Evolutionary conservation across 2,329 filamentous ascomycete species (phyloP), one percentile per base, ranked within the genome.

Genomic region (Exophiala phaeomuriformis): DNA sequence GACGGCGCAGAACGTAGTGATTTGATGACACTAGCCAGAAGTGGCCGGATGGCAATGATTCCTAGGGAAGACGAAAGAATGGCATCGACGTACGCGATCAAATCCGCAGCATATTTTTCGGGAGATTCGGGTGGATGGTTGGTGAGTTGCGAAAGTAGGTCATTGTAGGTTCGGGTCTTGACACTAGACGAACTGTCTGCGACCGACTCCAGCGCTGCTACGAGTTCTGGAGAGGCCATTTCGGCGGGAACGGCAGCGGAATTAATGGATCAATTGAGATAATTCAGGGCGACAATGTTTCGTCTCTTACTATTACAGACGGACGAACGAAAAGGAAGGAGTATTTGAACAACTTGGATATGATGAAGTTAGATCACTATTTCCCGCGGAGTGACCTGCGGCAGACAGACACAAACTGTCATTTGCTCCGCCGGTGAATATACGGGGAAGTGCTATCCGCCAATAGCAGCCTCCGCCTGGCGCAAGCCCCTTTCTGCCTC

Each of bases 31-130:
- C 75, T 72, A 51, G 78, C 76, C 57, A 94, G 81, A 8, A 93
- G 77, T 10, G 82, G 78, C 4, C 88, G 82, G 3, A 86, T 83
- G 31, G 83, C 77, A n/a, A 93, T 86, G 62, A 91, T 83, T 64
- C 86, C 86, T 50, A 90, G 77, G 27, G 77, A 77, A 63, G 87
- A 83, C 60, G 75, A 77, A 60, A 90, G 80, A 49, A 90, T 77
- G 47, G 90, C 80, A 63, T 84, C 78, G 51, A 84, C 75, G 61
- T 88, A 84, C 64, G 81, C 51, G 9, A 58, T 53, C n/a, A 62
- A 19, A 44, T 59, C 57, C 4, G 47, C 53, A 1, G 47, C 59
- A 43, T 61, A 52, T 39, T 62, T 33, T 19, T 56, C 51, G n/a
- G 67, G 64, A 10, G 74, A 68, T 35, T 70, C 63, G 5, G 71